These are phyloP conservation scores for Pseudogymnoascus verrucosus DNA, from an alignment of 2,329 filamentous ascomycete genomes.

Conservation along the genomic window DNA sequence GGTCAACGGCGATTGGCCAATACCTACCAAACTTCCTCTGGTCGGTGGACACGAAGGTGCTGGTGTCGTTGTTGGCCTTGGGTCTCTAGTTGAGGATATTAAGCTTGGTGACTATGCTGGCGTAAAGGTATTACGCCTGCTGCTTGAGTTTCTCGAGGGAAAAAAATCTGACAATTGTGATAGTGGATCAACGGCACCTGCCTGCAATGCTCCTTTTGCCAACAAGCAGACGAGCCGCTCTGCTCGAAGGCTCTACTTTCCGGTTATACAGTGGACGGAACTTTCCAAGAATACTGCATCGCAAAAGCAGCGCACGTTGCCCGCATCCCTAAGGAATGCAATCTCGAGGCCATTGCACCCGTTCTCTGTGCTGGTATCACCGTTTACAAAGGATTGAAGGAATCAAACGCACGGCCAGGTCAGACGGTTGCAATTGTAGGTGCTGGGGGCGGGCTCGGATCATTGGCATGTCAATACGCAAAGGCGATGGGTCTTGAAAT, in stretches of 20 bases:
- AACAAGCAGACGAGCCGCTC: constrained; percentile 71
- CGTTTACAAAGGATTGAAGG: constrained; percentile 87
- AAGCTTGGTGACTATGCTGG: constrained; percentile 78
- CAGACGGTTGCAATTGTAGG: constrained; percentile 79
- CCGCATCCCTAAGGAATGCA: constrained; percentile 67
- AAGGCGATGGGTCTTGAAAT: constrained; percentile 79
- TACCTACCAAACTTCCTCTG: constrained; percentile 73
- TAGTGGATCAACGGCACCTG: constrained; percentile 84
- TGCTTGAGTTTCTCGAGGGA: not conserved
- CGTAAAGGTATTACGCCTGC: constrained; percentile 46
- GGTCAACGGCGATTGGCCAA: constrained; percentile 83
- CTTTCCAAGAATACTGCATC: constrained; percentile 88
- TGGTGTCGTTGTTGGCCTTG: constrained; percentile 73
- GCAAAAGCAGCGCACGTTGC: constrained; percentile 88
- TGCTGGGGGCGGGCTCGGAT: constrained; percentile 75
- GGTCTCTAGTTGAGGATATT: constrained; percentile 68
- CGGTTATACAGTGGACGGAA: constrained; percentile 87
- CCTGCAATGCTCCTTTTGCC: constrained; percentile 75
- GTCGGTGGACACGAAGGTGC: constrained; percentile 77
- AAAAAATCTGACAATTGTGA: not conserved
- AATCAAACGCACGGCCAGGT: constrained; percentile 65
- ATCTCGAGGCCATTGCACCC: constrained; percentile 72
- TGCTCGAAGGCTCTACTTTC: constrained; percentile 69
- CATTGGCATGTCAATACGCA: constrained; percentile 76
- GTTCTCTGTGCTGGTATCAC: constrained; percentile 81